Evolutionary conservation across 768 basidiomycete species (phyloP), one percentile per base, ranked within the genome.

Genomic region (Multifurca ochricompacta): DNA sequence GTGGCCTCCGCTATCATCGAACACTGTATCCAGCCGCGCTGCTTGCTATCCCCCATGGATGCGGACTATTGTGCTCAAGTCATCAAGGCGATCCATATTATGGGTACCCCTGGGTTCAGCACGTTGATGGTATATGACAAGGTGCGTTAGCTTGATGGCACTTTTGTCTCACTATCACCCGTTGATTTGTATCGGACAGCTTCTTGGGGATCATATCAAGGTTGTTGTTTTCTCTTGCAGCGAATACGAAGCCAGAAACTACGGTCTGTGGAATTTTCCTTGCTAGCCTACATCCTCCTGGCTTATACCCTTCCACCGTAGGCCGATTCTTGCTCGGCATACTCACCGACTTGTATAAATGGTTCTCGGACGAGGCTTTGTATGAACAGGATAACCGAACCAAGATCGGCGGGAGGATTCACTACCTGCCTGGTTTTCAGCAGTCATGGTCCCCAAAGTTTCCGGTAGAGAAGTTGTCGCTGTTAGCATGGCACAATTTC

Each of bases 221-320:
- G 82, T 84, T 6, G 78, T 93, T 10, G 74, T 97, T 21, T 96
- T 93, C 68, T 87, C 91, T 1, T 94, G 92, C 64, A 96, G 94
- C 59, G 95, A 95, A 71, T 91, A 91, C 62, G 94, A 99, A 70
- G 93, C 92, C 11, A 81, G 87, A 47, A 98, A 97, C 68, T 93
- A 92, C 63, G 93, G 94, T 89, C 64, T 30, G 74, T 67, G 36
- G 30, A 48, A 10, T 35, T 30, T 36, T 10, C 34, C 49, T 34
- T 31, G 43, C 5, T 13, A 47, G 50, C 31, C 37, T 37, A 34
- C 53, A 30, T n/a, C 45, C 50, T 13, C n/a, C 23, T 30, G 13
- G 44, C 32, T 30, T 57, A 58, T 18, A 56, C 8, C 11, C 7
- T 55, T 31, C 37, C 10, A 44, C 18, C 59, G 11, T 39, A 92